Percentiles rank a stretch among this genome's conserved stretches.
Evolutionary conservation across 2,329 filamentous ascomycete species (phyloP).

Genomic region (Exophiala sp.): DNA sequence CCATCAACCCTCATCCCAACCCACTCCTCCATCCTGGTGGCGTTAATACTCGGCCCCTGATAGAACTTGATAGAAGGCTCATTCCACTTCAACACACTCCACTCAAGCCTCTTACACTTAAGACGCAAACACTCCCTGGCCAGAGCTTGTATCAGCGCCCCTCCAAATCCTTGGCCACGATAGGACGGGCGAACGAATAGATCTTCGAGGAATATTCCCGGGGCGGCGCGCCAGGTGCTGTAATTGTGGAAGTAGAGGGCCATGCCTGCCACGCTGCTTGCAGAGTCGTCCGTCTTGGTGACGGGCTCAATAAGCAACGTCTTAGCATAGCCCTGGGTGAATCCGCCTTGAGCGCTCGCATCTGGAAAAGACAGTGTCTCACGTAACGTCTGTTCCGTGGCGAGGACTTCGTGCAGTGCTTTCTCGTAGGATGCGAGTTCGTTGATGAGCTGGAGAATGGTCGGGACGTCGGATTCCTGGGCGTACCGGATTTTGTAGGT

Average conservation of each 20-base stretch:
- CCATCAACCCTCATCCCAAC: conserved; percentile 50
- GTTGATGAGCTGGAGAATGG: conserved; percentile 76
- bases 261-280: conserved; percentile 62
- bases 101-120: conserved; percentile 74
- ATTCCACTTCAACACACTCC: conserved; percentile 92
- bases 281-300: conserved; percentile 32
- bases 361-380: conserved; percentile 74
- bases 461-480: conserved; percentile 63
- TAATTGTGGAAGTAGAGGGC: conserved; percentile 95
- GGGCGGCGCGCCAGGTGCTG: conserved; percentile 82
- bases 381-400: conserved; percentile 69
- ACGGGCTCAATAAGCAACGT: conserved; percentile 64
- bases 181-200: conserved; percentile 73
- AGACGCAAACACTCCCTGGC: conserved; percentile 75
- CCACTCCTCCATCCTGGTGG: conserved; percentile 47
- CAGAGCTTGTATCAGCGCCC: conserved; percentile 67
- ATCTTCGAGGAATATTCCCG: conserved; percentile 91
- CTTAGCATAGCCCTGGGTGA: conserved; percentile 61
- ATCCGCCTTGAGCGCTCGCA: conserved; percentile 33
- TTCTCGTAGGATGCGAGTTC: conserved; percentile 89
- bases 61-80: conserved; percentile 88
- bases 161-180: conserved; percentile 76
- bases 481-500: conserved; percentile 29
- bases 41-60: conserved; percentile 41
- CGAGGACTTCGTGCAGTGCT: conserved; percentile 68